phyloP scores from a whole-genome alignment of 805 yeast species.

The Aciculoconidium aculeatum region DNA sequence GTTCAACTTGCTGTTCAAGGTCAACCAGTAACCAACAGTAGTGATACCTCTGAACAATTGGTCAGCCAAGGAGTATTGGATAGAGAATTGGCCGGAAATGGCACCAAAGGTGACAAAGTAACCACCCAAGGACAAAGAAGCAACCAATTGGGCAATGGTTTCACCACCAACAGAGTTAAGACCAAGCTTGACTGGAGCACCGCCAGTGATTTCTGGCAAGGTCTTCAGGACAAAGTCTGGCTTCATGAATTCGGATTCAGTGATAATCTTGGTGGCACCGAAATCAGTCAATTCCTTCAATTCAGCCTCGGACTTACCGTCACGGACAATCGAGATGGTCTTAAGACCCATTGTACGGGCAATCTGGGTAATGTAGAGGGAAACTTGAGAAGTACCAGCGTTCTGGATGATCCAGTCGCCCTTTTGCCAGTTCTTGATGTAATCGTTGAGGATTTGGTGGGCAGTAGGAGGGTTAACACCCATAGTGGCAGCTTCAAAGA shows the following conservation, averaged over 20 bases:
- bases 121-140: conserved; percentile 21
- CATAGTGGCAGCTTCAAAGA: conserved; percentile 17
- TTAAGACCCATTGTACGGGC: conserved; percentile 19
- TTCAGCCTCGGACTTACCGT: conserved; percentile 22
- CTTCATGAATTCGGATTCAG: conserved; percentile 20
- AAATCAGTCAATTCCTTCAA: conserved; percentile 17
- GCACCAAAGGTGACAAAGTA: conserved; percentile 25
- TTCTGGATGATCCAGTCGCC: conserved; percentile 30
- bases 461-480: conserved; percentile 19
- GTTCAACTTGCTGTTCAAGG: conserved; percentile 23
- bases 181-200: conserved; percentile 21
- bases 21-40: conserved; percentile 28
- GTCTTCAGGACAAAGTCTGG: conserved; percentile 11
- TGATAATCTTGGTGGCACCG: conserved; percentile 25
- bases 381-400: conserved; percentile 31
- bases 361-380: conserved; percentile 24
- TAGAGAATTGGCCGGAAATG: conserved; percentile 12
- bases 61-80: conserved; percentile 16
- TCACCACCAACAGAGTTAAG: conserved; percentile 28
- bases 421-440: conserved; percentile 15
- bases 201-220: conserved; percentile 14
- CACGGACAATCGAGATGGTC: conserved; percentile 24
- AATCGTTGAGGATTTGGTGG: conserved; percentile 14
- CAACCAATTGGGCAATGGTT: conserved; percentile 18
- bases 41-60: conserved; percentile 29